Evolutionary conservation across 148 eudicot genomes (phyloP).

Genomic region (Chenopodium suecicum): DNA sequence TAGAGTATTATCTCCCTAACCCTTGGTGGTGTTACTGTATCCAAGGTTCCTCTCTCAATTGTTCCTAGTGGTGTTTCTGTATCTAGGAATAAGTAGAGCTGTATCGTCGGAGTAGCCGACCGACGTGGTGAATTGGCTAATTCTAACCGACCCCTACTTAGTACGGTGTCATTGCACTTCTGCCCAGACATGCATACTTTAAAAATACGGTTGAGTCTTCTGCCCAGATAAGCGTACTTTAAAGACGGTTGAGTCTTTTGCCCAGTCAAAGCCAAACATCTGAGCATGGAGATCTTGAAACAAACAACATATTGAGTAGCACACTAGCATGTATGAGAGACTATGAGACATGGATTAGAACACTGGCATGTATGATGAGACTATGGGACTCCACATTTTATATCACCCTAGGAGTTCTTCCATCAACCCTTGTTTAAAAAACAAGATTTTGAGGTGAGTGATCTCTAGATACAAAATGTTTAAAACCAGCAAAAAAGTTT

Average conservation of each 20-base stretch:
- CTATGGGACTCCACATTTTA: neutral
- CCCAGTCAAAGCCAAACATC: slow-evolving; percentile 5
- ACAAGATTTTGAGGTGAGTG: neutral
- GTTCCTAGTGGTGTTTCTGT: too few relatives aligned
- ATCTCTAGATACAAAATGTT: neutral
- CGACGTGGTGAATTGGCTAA: too few relatives aligned
- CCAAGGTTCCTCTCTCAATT: too few relatives aligned
- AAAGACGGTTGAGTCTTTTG: neutral
- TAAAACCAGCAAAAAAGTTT: neutral
- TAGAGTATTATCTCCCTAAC: too few relatives aligned
- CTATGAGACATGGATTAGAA: too few relatives aligned
- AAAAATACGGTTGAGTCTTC: neutral
- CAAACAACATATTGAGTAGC: neutral
- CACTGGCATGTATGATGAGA: neutral
- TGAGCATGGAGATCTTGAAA: neutral
- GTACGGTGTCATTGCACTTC: neutral
- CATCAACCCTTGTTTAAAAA: slow-evolving; percentile 60
- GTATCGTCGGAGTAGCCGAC: too few relatives aligned
- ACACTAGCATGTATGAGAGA: neutral
- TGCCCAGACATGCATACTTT: neutral
- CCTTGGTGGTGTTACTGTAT: too few relatives aligned
- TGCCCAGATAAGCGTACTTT: too few relatives aligned
- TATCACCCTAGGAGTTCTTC: slow-evolving; percentile 76
- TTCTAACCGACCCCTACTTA: too few relatives aligned
- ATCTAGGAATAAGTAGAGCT: too few relatives aligned